Evolutionary conservation across 73 alveolate genomes (phyloP), one percentile per base, ranked within the genome.

Genomic region (Symbiodinium pilosum): DNA sequence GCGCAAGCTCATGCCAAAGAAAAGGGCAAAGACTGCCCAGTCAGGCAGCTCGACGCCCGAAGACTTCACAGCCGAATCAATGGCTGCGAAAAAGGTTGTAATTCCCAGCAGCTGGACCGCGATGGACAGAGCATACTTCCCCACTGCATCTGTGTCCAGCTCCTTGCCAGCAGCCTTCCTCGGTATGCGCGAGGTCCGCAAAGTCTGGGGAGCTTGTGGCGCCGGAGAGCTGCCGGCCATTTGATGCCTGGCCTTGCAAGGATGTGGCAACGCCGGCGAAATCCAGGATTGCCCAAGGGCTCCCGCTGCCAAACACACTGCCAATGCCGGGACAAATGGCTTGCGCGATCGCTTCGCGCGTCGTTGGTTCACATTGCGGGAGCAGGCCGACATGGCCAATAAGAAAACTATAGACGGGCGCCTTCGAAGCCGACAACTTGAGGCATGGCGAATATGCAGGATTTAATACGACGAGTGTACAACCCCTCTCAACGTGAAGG

Each of bases 1-100:
- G 51, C 98, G 83, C 36, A 93, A 43, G 98, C 98, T 93, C 98
- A 93, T 93, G 68, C 93, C 68, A 24, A 42, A n/a, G 96, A 91
- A 69, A 24, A 69, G 87, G 51, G 88, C 88, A 43, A 91, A 91
- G 43, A 91, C 88, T 2, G 96, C 96, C 96, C 96, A 91, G 77
- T 91, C 96, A 24, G 96, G 96, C 77, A 69, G 41, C 47, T 91
- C 56, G 20, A 91, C 39, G 40, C 77, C 77, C 39, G 36, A 91
- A 30, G 88, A 28, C 54, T 68, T 56, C 81, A 68, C 73, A 3
- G 77, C 96, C 0, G 87, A 12, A 34, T 91, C 96, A 42, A 91
- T 32, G 3, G 96, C 96, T 16, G 88, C 39, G 54, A 91, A 91
- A 40, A 91, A 91, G 51, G 88, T 83, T 8, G 88, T 69, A 75